Base-by-base conservation (phyloP, 179 eudicot genomes). In the Beta corolliflora region DNA sequence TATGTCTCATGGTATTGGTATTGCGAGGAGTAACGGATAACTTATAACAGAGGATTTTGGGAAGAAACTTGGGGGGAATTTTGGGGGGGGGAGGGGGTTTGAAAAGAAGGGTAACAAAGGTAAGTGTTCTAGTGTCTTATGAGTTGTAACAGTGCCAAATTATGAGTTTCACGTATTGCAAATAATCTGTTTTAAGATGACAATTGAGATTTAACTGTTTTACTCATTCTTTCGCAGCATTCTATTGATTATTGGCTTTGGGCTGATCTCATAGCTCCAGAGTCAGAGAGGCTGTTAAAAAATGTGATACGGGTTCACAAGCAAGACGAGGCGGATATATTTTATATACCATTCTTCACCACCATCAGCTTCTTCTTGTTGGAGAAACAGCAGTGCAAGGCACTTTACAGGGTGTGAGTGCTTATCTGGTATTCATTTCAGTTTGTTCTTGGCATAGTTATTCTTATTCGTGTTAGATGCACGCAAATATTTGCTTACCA, bases 391-490 rank as follows among this genome's bases (percentile, higher is more conserved):
- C 91, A 91, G 84, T 97, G 97, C 98, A 97, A 97, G 88, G 88
- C 99, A 68, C 99, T 97, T 90, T 97, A 97, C 88, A 93, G 98
- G 99, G 99, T 94, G 98, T 97, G 98, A 94, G 99, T 94, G 94
- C 87, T 82, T 83, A 85, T 82, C 89, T 71, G 50, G 66, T 80
- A 77, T 79, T 80, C 58, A 31, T 50, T 72, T 79, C 18, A 41
- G 9, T 46, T 79, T 74, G 36, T 71, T 44, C 11, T 45, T 44
- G 48, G 31, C 31, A 23, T 73, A 18, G 19, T 18, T 76, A 48
- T 45, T 56, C 16, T 14, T 63, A 3, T 46, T 66, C 0, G 8
- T 41, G 8, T 75, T 70, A 50, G 55, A 54, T 64, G 0, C 18
- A 41, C 19, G 73, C 59, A 23, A 10, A 59, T 74, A 21, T 50